Percentiles rank a stretch among this genome's conserved stretches.
Conservation (phyloP, 768 basidiomycete genomes). For the Glaciozyma antarctica region DNA sequence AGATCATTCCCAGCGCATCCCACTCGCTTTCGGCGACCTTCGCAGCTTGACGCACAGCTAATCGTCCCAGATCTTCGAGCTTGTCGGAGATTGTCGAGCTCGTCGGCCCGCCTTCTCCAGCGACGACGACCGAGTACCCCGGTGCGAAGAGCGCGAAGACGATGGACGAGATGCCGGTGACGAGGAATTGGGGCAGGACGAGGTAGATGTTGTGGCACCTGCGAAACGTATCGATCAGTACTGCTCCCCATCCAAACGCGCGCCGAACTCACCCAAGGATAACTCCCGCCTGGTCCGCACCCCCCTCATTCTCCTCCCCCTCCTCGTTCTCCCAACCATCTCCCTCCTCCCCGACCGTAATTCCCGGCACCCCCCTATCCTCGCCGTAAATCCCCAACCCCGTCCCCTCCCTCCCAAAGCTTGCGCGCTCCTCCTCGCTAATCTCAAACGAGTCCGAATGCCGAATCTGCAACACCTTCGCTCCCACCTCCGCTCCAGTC, state of each 20-base stretch:
- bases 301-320: slow-evolving; percentile 31
- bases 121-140: slow-evolving; percentile 20
- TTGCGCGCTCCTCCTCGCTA: background rate
- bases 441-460: slow-evolving; percentile 29
- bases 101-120: background rate
- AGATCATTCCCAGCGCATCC: slow-evolving; percentile 25
- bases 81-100: background rate
- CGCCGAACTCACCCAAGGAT: slow-evolving; percentile 23
- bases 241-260: slow-evolving; percentile 49
- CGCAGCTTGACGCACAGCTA: background rate
- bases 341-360: slow-evolving; percentile 26
- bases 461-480: slow-evolving; percentile 22
- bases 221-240: background rate
- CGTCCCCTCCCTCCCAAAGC: background rate
- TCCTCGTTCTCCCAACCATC: slow-evolving; percentile 37
- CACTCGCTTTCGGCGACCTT: background rate
- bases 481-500: background rate
- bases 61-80: background rate
- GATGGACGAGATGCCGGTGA: slow-evolving; percentile 72
- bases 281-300: slow-evolving; percentile 65
- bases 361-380: slow-evolving; percentile 10
- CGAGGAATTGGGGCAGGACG: slow-evolving; percentile 87
- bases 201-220: slow-evolving; percentile 89
- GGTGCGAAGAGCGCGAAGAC: slow-evolving; percentile 81
- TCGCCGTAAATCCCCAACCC: background rate